Conservation (phyloP, 1,284 basidiomycete genomes). For the Pseudozyma hubeiensis region DNA sequence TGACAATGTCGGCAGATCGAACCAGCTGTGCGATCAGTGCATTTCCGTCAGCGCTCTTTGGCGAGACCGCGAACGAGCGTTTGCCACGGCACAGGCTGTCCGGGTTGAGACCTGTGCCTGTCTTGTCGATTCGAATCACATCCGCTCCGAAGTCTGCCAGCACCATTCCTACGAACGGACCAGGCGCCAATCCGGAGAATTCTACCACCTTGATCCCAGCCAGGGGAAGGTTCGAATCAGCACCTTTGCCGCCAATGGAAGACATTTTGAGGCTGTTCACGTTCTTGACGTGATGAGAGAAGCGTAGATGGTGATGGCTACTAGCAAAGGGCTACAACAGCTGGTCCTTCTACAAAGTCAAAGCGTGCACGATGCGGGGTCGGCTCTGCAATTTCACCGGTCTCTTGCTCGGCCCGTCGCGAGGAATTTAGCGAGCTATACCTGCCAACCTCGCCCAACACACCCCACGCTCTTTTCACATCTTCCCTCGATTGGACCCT, state of each 20-base stretch:
- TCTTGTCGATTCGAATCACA: conserved; percentile 80
- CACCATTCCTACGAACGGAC: conserved; percentile 80
- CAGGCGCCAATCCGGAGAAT: conserved; percentile 87
- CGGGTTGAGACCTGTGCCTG: conserved; percentile 63
- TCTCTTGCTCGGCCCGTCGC: conserved; percentile 15
- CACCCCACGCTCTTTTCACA: conserved; percentile 9
- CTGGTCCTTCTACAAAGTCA: not conserved
- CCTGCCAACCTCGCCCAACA: conserved; percentile 8
- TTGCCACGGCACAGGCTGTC: conserved; percentile 77
- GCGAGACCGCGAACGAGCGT: conserved; percentile 78
- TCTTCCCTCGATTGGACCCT: conserved; percentile 9
- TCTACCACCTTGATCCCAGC: conserved; percentile 43
- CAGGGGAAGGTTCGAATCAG: conserved; percentile 32
- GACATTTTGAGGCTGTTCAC: conserved; percentile 17
- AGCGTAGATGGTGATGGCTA: conserved; percentile 6
- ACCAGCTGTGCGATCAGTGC: conserved; percentile 76
- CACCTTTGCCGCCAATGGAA: conserved; percentile 10
- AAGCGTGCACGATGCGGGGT: conserved; percentile 5
- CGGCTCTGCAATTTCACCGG: conserved; percentile 11
- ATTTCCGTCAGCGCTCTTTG: conserved; percentile 76
- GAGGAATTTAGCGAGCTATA: conserved; percentile 30
- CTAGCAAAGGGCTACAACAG: not conserved
- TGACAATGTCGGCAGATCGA: conserved; percentile 78
- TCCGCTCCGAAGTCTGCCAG: conserved; percentile 84
- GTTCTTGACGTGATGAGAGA: not conserved